Percentiles rank a stretch among this genome's conserved stretches.
These are phyloP conservation scores for Cordyceps fumosorosea DNA, from an alignment of 2,329 filamentous ascomycete species.

Conservation along the genomic window DNA sequence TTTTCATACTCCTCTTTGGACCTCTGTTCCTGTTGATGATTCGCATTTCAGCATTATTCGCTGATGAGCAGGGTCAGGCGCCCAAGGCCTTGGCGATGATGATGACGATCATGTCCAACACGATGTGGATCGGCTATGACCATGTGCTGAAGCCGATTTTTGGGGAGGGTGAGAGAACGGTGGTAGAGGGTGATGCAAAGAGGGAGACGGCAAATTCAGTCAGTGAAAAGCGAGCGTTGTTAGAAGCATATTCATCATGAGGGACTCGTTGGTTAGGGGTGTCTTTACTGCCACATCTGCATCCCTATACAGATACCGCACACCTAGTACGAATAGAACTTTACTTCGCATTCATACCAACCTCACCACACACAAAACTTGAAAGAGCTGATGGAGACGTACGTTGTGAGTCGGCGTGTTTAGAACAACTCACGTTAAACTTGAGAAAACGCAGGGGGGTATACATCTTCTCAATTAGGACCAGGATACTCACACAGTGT, in stretches of 20 bases:
- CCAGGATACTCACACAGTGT: too few relatives aligned
- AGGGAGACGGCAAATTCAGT: constrained; percentile 2
- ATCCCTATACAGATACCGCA: too few relatives aligned
- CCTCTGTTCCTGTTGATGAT: constrained; percentile 51
- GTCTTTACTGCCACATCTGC: too few relatives aligned
- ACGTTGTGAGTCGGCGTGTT: too few relatives aligned
- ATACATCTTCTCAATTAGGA: too few relatives aligned
- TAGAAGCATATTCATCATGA: neutral
- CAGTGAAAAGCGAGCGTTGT: constrained; percentile 4
- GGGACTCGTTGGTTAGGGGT: too few relatives aligned
- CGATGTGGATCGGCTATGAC: constrained; percentile 42
- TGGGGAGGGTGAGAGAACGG: constrained; percentile 76
- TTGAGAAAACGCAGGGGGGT: too few relatives aligned
- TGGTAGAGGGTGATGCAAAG: constrained; percentile 20
- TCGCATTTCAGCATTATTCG: constrained; percentile 36
- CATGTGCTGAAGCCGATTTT: constrained; percentile 52
- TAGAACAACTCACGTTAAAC: too few relatives aligned
- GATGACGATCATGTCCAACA: constrained; percentile 45
- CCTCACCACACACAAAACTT: too few relatives aligned
- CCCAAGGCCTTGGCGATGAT: constrained; percentile 59
- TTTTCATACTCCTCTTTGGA: constrained; percentile 55
- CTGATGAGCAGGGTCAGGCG: constrained; percentile 58
- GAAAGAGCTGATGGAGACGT: too few relatives aligned
- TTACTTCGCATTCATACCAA: too few relatives aligned
- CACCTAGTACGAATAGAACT: too few relatives aligned